Evolutionary conservation across 106 monocot species (phyloP).

Genomic region (Apostasia shenzhenica): DNA sequence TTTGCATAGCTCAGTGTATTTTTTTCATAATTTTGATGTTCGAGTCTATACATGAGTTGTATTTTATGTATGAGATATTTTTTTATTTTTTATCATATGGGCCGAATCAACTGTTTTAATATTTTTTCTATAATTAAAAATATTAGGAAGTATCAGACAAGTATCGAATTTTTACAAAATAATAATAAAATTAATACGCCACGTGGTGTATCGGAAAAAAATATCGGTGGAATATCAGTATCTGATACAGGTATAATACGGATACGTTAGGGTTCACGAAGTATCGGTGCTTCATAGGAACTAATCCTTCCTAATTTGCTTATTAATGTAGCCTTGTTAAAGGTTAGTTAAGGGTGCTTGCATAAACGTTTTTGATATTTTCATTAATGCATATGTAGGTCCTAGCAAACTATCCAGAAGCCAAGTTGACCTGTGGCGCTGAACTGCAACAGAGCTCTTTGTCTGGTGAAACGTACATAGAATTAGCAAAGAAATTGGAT

Average conservation of each 20-base stretch:
- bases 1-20: no score
- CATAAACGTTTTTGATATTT: slow-evolving; percentile 6
- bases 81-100: no score
- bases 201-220: neutral
- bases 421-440: slow-evolving; percentile 15
- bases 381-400: slow-evolving; percentile 34
- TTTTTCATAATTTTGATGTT: no score
- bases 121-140: no score
- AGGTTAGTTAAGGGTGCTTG: neutral
- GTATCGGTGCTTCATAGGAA: neutral
- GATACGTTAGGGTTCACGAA: no score
- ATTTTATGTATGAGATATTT: no score
- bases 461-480: slow-evolving; percentile 55
- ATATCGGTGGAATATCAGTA: neutral
- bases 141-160: no score
- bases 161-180: no score
- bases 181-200: no score
- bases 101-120: no score
- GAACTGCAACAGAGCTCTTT: slow-evolving; percentile 44
- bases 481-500: slow-evolving; percentile 64
- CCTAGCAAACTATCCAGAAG: slow-evolving; percentile 83
- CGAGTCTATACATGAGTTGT: no score
- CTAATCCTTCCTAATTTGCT: neutral
- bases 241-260: no score
- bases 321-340: neutral